Base-by-base conservation (phyloP, 768 basidiomycete genomes). In the Tylopilus rubrobrunneus region DNA sequence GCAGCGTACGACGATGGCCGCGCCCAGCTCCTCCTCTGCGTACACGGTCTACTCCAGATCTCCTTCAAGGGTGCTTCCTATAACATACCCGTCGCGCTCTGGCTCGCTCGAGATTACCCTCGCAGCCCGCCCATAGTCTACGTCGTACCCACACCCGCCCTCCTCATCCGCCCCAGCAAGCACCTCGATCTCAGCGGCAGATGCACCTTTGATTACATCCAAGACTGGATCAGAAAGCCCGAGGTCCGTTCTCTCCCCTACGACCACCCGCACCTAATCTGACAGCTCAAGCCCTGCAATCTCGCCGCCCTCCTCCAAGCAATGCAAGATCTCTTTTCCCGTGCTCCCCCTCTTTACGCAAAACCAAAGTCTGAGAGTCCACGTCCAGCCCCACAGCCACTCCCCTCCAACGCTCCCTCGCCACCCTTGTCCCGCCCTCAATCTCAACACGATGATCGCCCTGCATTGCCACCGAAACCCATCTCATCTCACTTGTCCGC, bases 1-100 rank as follows among this genome's bases (percentile, higher is more conserved):
- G 12, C 66, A 97, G 92, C 89, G 0, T 94, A 90, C 73, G 93
- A 99, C 70, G 92, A 97, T 59, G 97, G 97, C 45, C 84, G 96
- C 36, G 87, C 92, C 0, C 92, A 95, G 64, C 78, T 98, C 17
- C 80, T 99, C 27, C 84, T 98, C 52, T 93, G 92, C 59, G 62
- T 96, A 4, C 90, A 97, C 65, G 97, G 97, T 10, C 81, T 98
- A 5, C 76, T 99, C 1, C 94, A 93, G 5, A 97, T 99, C 61
- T 71, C 80, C 0, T 96, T 84, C 74, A 80, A 87, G 46, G 72
- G 76, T 1, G 73, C 83, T 1, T 77, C 86, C 2, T 99, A 99
- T 77, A 92, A 99, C 70, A 98, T 98, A 62, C 97, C 97, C 4
- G 71, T 99, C 62, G 84, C 89, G 12, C 61, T 96, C 56, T 98